Base-by-base conservation (phyloP, 805 yeast species). In the Yarrowia sp. region DNA sequence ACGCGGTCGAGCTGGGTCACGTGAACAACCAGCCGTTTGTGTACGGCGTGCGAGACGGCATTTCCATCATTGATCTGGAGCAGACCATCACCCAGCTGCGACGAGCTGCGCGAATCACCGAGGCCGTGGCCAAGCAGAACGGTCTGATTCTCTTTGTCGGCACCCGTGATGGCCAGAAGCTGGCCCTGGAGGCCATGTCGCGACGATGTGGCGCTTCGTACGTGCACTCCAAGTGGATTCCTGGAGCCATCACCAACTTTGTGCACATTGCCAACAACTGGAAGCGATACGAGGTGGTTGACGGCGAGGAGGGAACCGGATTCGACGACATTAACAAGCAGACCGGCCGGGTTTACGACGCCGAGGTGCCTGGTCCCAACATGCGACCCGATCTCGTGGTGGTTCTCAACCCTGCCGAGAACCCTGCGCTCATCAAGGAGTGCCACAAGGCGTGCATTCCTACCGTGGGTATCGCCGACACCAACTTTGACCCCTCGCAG, bases 201-300 rank as follows among this genome's bases (percentile, higher is more conserved):
- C 80, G 82, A 56, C 85, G 96, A 72, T 82, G 88, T 68, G 83
- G 86, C 69, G 97, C 97, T 15, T 92, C 87, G 79, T 92, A 89
- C 75, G 93, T 95, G 22, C 83, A 89, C 26, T 84, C 87, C 58
- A 87, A 92, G 76, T 95, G 99, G 99, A 86, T 91, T 70, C 97
- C 98, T 1, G 99, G 99, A 72, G 90, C 96, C 32, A 83, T 95
- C 72, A 92, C 98, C 55, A 95, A 95, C 79, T 87, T 91, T 68
- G 82, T 87, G 40, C 90, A 87, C 75, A 87, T 89, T 26, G 80
- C 85, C 10, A 80, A 81, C 48, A 79, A 79, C 49, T 86, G 87
- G 85, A 87, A 86, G 52, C 85, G 90, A 74, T 85, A 84, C 70
- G 96, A 91, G 80, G 87, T 93, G 61, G 92, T 92, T 77, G 84